Percentiles rank a stretch among this genome's conserved stretches.
Evolutionary conservation across 371 early-diverging fungal species (phyloP).

Genomic region (Mortierella sp.): DNA sequence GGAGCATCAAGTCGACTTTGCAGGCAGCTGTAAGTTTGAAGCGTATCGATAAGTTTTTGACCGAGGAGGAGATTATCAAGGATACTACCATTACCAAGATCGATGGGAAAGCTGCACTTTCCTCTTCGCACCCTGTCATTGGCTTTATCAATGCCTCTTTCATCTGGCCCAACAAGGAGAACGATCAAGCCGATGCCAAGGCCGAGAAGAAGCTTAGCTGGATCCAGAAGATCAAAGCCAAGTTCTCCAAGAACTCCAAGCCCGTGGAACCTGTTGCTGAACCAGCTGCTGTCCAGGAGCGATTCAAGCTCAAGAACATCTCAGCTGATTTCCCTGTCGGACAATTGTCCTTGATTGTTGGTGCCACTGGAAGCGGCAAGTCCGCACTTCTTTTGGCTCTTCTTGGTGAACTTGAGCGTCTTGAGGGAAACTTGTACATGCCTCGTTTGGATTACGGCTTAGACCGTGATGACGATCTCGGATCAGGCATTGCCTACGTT

Average conservation of each 20-base stretch:
- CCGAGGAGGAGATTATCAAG: constrained; percentile 73
- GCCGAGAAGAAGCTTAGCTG: constrained; percentile 24
- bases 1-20: constrained; percentile 70
- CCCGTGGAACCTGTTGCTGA: constrained; percentile 32
- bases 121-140: constrained; percentile 37
- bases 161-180: constrained; percentile 61
- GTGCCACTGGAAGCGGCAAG: constrained; percentile 86
- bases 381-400: constrained; percentile 77
- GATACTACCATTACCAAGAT: constrained; percentile 36
- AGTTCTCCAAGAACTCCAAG: constrained; percentile 17
- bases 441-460: constrained; percentile 59
- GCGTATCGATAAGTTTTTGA: constrained; percentile 75
- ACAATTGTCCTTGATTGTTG: constrained; percentile 81
- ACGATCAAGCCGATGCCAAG: constrained; percentile 29
- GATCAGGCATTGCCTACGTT: constrained; percentile 78
- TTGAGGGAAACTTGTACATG: constrained; percentile 60
- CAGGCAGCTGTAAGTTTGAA: constrained; percentile 77
- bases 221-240: constrained; percentile 38
- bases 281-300: constrained; percentile 25
- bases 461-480: constrained; percentile 22
- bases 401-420: constrained; percentile 66
- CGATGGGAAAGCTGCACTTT: constrained; percentile 31
- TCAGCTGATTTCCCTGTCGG: constrained; percentile 70
- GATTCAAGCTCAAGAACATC: constrained; percentile 65
- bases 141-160: constrained; percentile 68